Conservation (phyloP, 352 stramenopile species). For the Pythium dissotocum region DNA sequence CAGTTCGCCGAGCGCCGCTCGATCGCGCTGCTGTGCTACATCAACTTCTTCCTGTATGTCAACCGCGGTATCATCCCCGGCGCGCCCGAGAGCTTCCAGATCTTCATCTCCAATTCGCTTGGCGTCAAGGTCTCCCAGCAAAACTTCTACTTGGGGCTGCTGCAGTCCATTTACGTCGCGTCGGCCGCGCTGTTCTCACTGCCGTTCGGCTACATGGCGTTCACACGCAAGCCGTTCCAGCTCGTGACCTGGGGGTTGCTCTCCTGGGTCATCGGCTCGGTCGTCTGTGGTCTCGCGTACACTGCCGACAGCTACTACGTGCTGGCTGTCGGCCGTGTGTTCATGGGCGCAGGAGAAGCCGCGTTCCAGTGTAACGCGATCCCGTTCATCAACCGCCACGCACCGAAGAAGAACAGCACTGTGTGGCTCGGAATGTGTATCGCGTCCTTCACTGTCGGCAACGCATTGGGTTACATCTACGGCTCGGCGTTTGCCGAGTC, state of each 20-base stretch:
- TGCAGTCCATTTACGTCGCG: constrained; percentile 93
- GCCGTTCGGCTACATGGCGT: constrained; percentile 89
- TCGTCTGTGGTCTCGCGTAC: constrained; percentile 84
- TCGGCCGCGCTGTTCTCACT: constrained; percentile 91
- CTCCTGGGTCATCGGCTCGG: constrained; percentile 87
- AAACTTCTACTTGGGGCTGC: constrained; percentile 83
- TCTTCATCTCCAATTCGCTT: constrained; percentile 87
- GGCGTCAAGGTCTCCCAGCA: constrained; percentile 58
- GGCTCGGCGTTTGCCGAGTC: neutral
- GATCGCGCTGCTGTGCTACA: constrained; percentile 83
- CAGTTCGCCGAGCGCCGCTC: constrained; percentile 32
- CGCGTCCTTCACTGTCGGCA: constrained; percentile 90
- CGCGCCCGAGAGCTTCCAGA: constrained; percentile 89
- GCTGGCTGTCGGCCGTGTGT: constrained; percentile 85
- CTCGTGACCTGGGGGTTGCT: constrained; percentile 88
- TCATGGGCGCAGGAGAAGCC: constrained; percentile 91
- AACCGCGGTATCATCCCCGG: constrained; percentile 96
- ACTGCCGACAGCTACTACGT: constrained; percentile 83
- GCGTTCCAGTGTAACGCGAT: constrained; percentile 92
- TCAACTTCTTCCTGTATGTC: constrained; percentile 94
- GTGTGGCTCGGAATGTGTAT: constrained; percentile 93
- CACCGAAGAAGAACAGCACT: constrained; percentile 58
- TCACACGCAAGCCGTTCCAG: constrained; percentile 85
- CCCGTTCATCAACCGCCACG: constrained; percentile 92
- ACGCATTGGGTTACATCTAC: neutral